phyloP scores from a whole-genome alignment of 805 yeast genomes.

The Candida odintsovae region DNA sequence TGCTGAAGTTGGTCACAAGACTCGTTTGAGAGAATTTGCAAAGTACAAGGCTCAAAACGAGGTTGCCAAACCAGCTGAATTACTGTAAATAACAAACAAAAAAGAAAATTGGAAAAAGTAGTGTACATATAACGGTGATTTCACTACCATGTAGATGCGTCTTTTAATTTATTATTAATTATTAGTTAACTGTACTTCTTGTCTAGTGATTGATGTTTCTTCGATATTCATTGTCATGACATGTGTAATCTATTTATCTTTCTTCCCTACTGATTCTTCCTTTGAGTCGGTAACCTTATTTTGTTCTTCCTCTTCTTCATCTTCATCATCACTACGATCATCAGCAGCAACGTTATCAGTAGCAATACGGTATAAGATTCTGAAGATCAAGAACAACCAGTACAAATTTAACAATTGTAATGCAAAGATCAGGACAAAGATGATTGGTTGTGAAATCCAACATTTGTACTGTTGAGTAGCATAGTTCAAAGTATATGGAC shows the following conservation, averaged over 20 bases:
- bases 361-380: slow-evolving; percentile 67
- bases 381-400: slow-evolving; percentile 79
- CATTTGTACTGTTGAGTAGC: slow-evolving; percentile 93
- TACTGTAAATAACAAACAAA: neutral
- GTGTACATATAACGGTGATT: neutral
- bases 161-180: neutral
- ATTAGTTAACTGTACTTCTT: neutral
- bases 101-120: too few relatives aligned
- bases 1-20: slow-evolving; percentile 68
- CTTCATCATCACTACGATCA: slow-evolving; percentile 85
- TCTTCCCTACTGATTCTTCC: neutral
- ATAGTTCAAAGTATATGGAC: slow-evolving; percentile 76
- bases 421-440: slow-evolving; percentile 69
- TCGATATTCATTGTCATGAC: neutral
- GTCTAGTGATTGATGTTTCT: neutral
- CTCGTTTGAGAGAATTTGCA: slow-evolving; percentile 14
- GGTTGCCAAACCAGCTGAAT: neutral
- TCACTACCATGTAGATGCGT: neutral
- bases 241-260: slow-evolving; percentile 5
- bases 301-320: slow-evolving; percentile 38
- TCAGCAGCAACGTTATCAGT: slow-evolving; percentile 60
- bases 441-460: slow-evolving; percentile 90
- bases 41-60: slow-evolving; percentile 1
- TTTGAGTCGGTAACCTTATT: neutral
- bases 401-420: slow-evolving; percentile 81